These are phyloP conservation scores for Apophysomyces elegans DNA, from an alignment of 371 early-diverging fungal species.

Conservation along the genomic window DNA sequence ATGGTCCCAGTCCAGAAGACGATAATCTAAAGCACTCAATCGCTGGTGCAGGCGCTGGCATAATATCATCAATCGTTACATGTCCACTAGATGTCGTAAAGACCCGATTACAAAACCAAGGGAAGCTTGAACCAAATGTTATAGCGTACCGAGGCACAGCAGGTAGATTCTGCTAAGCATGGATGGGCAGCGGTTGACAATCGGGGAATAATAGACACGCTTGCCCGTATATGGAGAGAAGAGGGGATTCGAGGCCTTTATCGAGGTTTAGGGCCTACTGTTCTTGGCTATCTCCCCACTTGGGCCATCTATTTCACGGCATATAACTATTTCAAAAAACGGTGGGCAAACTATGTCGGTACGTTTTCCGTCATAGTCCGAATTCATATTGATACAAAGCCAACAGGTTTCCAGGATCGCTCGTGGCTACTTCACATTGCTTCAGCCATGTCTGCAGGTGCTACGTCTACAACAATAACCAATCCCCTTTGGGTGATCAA, in stretches of 20 bases:
- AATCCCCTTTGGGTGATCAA: constrained; percentile 96
- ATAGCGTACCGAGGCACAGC: constrained; percentile 50
- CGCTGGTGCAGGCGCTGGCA: constrained; percentile 86
- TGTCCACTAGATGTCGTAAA: constrained; percentile 96
- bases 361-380: background rate
- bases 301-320: constrained; percentile 92
- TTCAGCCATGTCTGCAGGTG: constrained; percentile 88
- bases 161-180: constrained; percentile 21
- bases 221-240: constrained; percentile 76
- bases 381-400: background rate
- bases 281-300: constrained; percentile 90
- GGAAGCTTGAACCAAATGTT: constrained; percentile 50
- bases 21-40: constrained; percentile 78
- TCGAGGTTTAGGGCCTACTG: constrained; percentile 87
- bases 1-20: constrained; percentile 38
- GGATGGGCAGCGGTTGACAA: background rate
- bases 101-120: constrained; percentile 92
- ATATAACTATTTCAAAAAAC: constrained; percentile 72
- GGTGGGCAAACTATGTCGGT: constrained; percentile 30
- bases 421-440: constrained; percentile 77
- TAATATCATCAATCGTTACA: constrained; percentile 81
- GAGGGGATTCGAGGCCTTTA: constrained; percentile 92
- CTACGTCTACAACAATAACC: constrained; percentile 75
- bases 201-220: constrained; percentile 49
- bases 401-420: constrained; percentile 43